Conservation (phyloP, 1,139 yeast species). For the Wickerhamomyces sp. region DNA sequence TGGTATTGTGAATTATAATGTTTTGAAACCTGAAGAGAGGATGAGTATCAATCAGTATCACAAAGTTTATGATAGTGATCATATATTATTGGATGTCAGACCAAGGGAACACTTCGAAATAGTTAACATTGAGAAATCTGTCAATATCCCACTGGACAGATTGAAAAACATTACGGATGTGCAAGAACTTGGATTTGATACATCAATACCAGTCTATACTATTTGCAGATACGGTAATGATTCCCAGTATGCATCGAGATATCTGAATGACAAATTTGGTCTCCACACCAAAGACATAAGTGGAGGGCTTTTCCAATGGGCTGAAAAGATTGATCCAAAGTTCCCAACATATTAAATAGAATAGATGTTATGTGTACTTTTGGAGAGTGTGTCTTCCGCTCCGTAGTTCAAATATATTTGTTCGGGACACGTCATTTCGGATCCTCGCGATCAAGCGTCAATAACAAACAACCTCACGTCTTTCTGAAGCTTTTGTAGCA, state of each 20-base stretch:
- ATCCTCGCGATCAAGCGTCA: too few species aligned
- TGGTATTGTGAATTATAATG: constrained; percentile 50
- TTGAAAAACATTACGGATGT: constrained; percentile 32
- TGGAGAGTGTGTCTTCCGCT: too few species aligned
- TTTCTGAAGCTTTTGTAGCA: too few species aligned
- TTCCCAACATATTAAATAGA: constrained; percentile 60
- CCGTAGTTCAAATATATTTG: too few species aligned
- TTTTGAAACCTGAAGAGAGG: constrained; percentile 41
- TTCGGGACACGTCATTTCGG: too few species aligned
- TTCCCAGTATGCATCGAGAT: constrained; percentile 70
- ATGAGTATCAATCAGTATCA: constrained; percentile 44
- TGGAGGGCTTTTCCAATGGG: constrained; percentile 80
- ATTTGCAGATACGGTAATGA: constrained; percentile 91
- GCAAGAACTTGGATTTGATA: constrained; percentile 16
- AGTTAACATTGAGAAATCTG: constrained; percentile 52
- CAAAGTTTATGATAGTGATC: constrained; percentile 18
- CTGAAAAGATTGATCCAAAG: constrained; percentile 48
- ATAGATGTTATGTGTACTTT: too few species aligned
- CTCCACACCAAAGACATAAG: constrained; percentile 51
- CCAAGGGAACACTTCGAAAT: constrained; percentile 73
- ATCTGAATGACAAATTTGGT: constrained; percentile 46
- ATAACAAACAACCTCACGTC: too few species aligned
- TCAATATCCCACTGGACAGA: constrained; percentile 59
- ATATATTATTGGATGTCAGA: constrained; percentile 68
- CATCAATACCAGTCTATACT: constrained; percentile 33